These are phyloP conservation scores for Alternaria viburni DNA, from an alignment of 2,329 filamentous ascomycete genomes.

Conservation along the genomic window DNA sequence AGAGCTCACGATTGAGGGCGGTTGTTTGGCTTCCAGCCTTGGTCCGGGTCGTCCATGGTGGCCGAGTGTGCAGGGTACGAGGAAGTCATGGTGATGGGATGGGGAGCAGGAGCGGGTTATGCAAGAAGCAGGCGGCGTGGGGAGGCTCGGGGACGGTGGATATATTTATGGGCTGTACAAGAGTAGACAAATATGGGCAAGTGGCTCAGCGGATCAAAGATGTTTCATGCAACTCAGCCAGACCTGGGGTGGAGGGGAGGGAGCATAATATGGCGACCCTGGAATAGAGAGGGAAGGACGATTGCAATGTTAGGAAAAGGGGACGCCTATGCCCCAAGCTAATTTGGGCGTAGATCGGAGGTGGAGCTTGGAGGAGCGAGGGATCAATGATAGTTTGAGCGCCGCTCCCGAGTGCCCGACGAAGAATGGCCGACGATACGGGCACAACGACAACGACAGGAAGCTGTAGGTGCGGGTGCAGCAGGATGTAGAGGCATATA, in stretches of 20 bases:
- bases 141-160: slow-evolving; percentile 12
- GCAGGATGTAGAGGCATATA: background rate
- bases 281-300: slow-evolving; percentile 19
- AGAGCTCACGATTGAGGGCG: slow-evolving; percentile 80
- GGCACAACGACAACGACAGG: background rate
- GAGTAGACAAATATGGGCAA: slow-evolving; percentile 4
- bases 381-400: slow-evolving; percentile 1
- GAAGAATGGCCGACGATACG: background rate
- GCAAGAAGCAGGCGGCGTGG: slow-evolving; percentile 9
- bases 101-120: slow-evolving; percentile 1
- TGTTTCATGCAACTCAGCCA: slow-evolving; percentile 34
- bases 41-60: slow-evolving; percentile 61
- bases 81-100: slow-evolving; percentile 15
- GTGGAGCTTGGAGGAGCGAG: slow-evolving; percentile 13
- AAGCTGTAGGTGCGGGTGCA: background rate
- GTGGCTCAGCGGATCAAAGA: slow-evolving; percentile 25
- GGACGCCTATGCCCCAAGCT: slow-evolving; percentile 24
- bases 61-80: slow-evolving; percentile 19
- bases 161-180: slow-evolving; percentile 15
- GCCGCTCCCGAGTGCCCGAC: slow-evolving; percentile 13
- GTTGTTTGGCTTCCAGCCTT: slow-evolving; percentile 80
- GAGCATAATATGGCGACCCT: slow-evolving; percentile 38
- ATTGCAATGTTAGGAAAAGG: slow-evolving; percentile 38
- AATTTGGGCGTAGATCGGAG: slow-evolving; percentile 24
- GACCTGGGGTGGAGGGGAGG: slow-evolving; percentile 17